Evolutionary conservation across 192 early-diverging fungal species (phyloP).

Genomic region (Coemansia sp.): DNA sequence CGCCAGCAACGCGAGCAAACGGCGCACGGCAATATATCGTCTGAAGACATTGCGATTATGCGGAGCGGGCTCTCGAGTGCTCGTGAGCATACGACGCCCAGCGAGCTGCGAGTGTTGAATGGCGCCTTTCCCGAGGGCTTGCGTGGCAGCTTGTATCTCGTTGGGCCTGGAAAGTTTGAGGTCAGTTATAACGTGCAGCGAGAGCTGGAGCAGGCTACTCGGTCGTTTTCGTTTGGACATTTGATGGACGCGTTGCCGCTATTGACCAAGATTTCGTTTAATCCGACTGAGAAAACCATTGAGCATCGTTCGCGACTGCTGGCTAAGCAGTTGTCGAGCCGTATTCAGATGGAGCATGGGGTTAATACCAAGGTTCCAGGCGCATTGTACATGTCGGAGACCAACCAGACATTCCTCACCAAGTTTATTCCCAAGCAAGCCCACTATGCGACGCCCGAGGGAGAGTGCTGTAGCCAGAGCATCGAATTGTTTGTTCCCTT

Average conservation of each 20-base stretch:
- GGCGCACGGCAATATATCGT: constrained; percentile 31
- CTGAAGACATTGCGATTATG: constrained; percentile 43
- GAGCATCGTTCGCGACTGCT: constrained; percentile 65
- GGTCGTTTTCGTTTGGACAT: constrained; percentile 68
- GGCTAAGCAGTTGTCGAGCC: constrained; percentile 63
- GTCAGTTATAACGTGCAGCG: constrained; percentile 68
- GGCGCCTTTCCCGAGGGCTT: constrained; percentile 71
- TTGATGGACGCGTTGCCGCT: constrained; percentile 77
- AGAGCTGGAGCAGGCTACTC: constrained; percentile 69
- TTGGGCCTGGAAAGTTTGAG: constrained; percentile 72
- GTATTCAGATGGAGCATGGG: constrained; percentile 75
- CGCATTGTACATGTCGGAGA: constrained; percentile 67
- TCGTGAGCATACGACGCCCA: constrained; percentile 48
- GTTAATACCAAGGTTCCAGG: constrained; percentile 68
- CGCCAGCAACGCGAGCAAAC: constrained; percentile 44
- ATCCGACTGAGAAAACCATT: constrained; percentile 61
- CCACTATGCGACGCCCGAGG: constrained; percentile 62
- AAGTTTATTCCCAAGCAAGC: constrained; percentile 66
- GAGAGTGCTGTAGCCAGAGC: constrained; percentile 69
- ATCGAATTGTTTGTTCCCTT: constrained; percentile 62
- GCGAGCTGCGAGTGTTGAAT: constrained; percentile 55
- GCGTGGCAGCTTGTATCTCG: constrained; percentile 66
- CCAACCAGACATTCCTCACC: constrained; percentile 71
- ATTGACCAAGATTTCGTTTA: constrained; percentile 70
- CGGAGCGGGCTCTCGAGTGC: constrained; percentile 64